A percentile compares a stretch with the other conserved stretches of the same genome.
Evolutionary conservation across 768 basidiomycete species (phyloP).

Genomic region (Coprinopsis sp.): DNA sequence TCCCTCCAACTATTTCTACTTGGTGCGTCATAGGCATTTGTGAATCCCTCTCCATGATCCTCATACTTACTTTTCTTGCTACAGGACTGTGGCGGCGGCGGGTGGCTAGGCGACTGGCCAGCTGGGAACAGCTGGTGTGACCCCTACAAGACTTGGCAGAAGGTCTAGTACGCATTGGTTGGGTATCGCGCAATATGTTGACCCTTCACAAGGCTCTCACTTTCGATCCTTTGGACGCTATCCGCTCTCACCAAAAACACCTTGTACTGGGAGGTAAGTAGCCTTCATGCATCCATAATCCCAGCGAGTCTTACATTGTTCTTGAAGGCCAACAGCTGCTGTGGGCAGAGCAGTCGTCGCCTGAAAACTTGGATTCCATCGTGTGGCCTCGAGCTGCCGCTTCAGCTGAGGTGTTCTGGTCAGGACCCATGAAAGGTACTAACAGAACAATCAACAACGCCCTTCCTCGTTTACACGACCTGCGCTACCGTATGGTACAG

Average conservation of each 20-base stretch:
- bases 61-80: neutral
- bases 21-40: conserved; percentile 34
- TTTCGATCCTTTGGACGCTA: conserved; percentile 65
- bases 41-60: neutral
- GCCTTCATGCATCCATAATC: neutral
- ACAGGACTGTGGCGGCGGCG: conserved; percentile 68
- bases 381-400: conserved; percentile 72
- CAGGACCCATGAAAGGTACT: conserved; percentile 24
- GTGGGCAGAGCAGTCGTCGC: conserved; percentile 71
- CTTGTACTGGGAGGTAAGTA: conserved; percentile 66
- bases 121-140: conserved; percentile 63
- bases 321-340: conserved; percentile 55
- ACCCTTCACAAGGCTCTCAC: conserved; percentile 45
- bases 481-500: conserved; percentile 56
- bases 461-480: conserved; percentile 61
- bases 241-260: conserved; percentile 34
- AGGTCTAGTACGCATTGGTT: conserved; percentile 34
- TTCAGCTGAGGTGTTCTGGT: conserved; percentile 48
- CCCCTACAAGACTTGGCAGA: conserved; percentile 78
- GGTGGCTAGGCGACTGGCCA: conserved; percentile 56
- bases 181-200: neutral
- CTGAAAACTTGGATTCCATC: conserved; percentile 63
- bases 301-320: neutral
- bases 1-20: conserved; percentile 74
- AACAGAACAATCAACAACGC: conserved; percentile 42